phyloP scores from a whole-genome alignment of 495 filamentous ascomycete genomes.

The Rhypophila decipiens region DNA sequence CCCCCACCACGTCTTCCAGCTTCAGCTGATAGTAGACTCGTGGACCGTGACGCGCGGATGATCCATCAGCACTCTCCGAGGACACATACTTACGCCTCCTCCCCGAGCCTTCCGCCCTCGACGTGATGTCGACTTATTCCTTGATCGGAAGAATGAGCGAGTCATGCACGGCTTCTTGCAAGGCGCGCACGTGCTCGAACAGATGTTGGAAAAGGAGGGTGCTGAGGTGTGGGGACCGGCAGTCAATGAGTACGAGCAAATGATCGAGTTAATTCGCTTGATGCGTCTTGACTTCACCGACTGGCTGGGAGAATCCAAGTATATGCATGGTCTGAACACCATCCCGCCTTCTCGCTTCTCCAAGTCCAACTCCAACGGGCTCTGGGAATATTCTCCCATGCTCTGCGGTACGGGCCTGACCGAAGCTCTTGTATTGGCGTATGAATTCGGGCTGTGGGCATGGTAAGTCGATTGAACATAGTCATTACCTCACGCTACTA shows the following conservation, averaged over 20 bases:
- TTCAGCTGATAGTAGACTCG: conserved; percentile 44
- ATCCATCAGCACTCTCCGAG: conserved; percentile 22
- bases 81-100: conserved; percentile 26
- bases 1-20: conserved; percentile 40
- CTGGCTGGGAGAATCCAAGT: conserved; percentile 39
- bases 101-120: conserved; percentile 25
- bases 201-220: neutral
- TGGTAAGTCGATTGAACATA: conserved; percentile 26
- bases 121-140: conserved; percentile 40
- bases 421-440: conserved; percentile 33
- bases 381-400: conserved; percentile 47
- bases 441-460: conserved; percentile 23
- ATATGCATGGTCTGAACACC: conserved; percentile 25
- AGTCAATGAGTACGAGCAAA: neutral
- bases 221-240: neutral
- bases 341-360: conserved; percentile 41
- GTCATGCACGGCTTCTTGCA: conserved; percentile 14
- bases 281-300: conserved; percentile 28
- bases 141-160: conserved; percentile 24
- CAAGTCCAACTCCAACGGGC: conserved; percentile 35
- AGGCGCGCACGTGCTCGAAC: neutral
- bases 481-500: neutral
- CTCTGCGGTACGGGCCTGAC: conserved; percentile 40
- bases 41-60: conserved; percentile 35
- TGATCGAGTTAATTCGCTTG: conserved; percentile 4